phyloP scores from a whole-genome alignment of 1,284 basidiomycete genomes.

The Moniliella sp. region DNA sequence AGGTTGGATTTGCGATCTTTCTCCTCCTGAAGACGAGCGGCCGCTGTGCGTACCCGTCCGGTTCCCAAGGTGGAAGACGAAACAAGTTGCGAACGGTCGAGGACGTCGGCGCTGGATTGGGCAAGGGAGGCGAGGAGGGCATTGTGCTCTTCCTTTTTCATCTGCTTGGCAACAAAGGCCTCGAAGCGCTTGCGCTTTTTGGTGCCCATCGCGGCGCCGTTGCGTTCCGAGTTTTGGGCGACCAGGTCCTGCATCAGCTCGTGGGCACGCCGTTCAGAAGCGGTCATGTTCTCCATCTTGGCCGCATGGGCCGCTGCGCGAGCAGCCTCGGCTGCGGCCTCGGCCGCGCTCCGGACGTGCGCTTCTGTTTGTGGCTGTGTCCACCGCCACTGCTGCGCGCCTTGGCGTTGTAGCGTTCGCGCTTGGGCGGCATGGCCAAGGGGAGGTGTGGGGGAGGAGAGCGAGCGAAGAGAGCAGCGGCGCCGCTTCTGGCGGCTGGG shows the following conservation, averaged over 20 bases:
- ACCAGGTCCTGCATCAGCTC: background rate
- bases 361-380: slow-evolving; percentile 26
- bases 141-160: slow-evolving; percentile 29
- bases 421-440: slow-evolving; percentile 7
- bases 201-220: slow-evolving; percentile 9
- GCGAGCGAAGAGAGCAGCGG: too few relatives aligned
- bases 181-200: slow-evolving; percentile 34
- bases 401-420: slow-evolving; percentile 29
- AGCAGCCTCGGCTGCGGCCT: background rate
- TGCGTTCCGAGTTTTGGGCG: slow-evolving; percentile 4
- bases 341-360: slow-evolving; percentile 12
- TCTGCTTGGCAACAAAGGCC: slow-evolving; percentile 29
- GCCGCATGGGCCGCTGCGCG: slow-evolving; percentile 16
- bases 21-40: too few relatives aligned
- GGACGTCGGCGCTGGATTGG: slow-evolving; percentile 17
- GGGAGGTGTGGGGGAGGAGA: too few relatives aligned
- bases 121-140: slow-evolving; percentile 26
- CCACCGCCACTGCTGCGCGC: slow-evolving; percentile 22
- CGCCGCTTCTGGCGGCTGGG: too few relatives aligned
- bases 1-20: too few relatives aligned
- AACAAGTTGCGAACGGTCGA: slow-evolving; percentile 17
- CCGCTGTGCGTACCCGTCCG: slow-evolving; percentile 14
- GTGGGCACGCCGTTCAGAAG: slow-evolving; percentile 4
- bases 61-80: slow-evolving; percentile 28
- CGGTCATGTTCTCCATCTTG: slow-evolving; percentile 16